Evolutionary conservation across 192 early-diverging fungal species (phyloP).

Genomic region (Paraglomus occultum): DNA sequence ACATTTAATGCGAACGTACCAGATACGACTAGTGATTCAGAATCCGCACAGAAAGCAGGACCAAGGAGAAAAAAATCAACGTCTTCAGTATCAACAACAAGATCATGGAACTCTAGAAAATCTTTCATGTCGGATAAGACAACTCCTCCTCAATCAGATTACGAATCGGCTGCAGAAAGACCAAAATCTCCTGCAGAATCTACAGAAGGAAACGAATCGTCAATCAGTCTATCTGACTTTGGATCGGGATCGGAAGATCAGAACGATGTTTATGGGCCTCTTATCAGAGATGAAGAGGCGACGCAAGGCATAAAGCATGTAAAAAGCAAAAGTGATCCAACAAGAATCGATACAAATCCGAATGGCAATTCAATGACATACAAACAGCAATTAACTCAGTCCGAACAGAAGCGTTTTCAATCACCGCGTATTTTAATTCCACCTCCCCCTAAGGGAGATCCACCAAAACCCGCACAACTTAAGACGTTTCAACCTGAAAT

Average conservation of each 20-base stretch:
- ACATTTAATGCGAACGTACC: too few relatives aligned
- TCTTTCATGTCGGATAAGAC: slow-evolving; percentile 22
- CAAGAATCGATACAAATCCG: not conserved
- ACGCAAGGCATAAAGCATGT: too few relatives aligned
- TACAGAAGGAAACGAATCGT: not conserved
- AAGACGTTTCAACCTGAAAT: too few relatives aligned
- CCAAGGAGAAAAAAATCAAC: not conserved
- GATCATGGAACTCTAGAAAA: slow-evolving; percentile 14
- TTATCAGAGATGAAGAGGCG: too few relatives aligned
- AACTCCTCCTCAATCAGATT: slow-evolving; percentile 4
- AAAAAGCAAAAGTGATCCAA: not conserved
- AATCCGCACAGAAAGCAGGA: too few relatives aligned
- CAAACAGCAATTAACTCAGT: not conserved
- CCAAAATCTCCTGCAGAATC: slow-evolving; percentile 3
- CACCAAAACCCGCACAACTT: too few relatives aligned
- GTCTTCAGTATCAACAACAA: slow-evolving; percentile 14
- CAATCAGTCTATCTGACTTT: slow-evolving; percentile 4
- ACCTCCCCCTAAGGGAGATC: too few relatives aligned
- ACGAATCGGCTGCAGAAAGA: slow-evolving; percentile 3
- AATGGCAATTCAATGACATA: not conserved
- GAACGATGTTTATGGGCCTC: too few relatives aligned
- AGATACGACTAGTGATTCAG: too few relatives aligned
- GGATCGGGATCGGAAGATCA: slow-evolving; percentile 22
- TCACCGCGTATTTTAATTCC: too few relatives aligned
- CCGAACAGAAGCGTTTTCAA: too few relatives aligned